Percentiles rank a stretch among this genome's conserved stretches.
phyloP scores from a whole-genome alignment of 768 basidiomycete species.

The Artomyces pyxidatus region DNA sequence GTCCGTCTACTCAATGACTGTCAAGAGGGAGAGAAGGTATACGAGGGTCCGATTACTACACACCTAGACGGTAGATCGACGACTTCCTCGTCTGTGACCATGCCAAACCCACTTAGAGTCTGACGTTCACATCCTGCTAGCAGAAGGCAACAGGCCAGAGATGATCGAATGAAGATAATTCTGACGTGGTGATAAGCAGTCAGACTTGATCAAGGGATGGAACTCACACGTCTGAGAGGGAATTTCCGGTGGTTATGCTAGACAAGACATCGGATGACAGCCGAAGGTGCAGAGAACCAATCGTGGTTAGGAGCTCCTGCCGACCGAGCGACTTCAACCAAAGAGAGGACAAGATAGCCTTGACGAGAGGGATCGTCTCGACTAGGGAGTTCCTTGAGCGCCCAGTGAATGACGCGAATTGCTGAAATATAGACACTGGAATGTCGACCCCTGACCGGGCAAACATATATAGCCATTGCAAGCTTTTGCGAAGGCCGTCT shows the following conservation, averaged over 20 bases:
- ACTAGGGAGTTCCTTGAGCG: constrained; percentile 32
- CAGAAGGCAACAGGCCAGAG: constrained; percentile 51
- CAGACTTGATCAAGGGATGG: background rate
- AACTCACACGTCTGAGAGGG: constrained; percentile 9
- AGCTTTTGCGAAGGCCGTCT: constrained; percentile 36
- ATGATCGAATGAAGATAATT: constrained; percentile 49
- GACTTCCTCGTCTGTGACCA: constrained; percentile 43
- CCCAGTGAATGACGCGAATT: constrained; percentile 35
- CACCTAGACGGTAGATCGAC: constrained; percentile 50
- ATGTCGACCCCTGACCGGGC: constrained; percentile 60
- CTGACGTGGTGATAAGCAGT: constrained; percentile 19
- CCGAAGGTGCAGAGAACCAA: constrained; percentile 41
- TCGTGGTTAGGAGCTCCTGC: constrained; percentile 45
- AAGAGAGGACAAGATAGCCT: constrained; percentile 43
- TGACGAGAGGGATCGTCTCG: constrained; percentile 43
- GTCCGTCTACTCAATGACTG: constrained; percentile 36
- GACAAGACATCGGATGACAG: constrained; percentile 33
- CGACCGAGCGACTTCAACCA: constrained; percentile 57
- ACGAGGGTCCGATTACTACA: constrained; percentile 15
- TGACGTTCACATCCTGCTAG: constrained; percentile 59
- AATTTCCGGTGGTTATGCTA: constrained; percentile 24
- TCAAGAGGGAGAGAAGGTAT: background rate
- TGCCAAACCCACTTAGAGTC: constrained; percentile 33
- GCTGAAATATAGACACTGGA: constrained; percentile 40
- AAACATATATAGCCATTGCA: constrained; percentile 55